A percentile compares a stretch with the other conserved stretches of the same genome.
phyloP scores from a whole-genome alignment of 2,329 filamentous ascomycete species.

The Knufia fluminis region DNA sequence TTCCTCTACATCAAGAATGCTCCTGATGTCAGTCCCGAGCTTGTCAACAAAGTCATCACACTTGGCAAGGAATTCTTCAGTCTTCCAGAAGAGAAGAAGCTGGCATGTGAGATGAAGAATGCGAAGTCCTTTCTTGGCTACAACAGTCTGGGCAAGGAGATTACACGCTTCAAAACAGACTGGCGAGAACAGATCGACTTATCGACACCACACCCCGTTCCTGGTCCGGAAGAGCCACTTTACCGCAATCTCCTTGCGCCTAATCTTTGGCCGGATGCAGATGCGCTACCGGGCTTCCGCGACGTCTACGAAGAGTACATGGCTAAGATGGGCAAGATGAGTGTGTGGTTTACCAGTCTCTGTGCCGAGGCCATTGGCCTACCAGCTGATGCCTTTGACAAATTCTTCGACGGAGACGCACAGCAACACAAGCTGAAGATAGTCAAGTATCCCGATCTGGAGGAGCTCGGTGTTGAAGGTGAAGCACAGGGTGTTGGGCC shows the following conservation, averaged over 20 bases:
- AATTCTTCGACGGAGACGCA: conserved; percentile 59
- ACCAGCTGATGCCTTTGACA: conserved; percentile 58
- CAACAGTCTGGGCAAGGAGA: conserved; percentile 45
- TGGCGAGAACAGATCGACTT: conserved; percentile 83
- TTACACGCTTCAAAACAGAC: conserved; percentile 65
- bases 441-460: conserved; percentile 70
- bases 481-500: conserved; percentile 56
- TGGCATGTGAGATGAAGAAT: conserved; percentile 63
- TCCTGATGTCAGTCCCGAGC: conserved; percentile 52
- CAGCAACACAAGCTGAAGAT: conserved; percentile 84
- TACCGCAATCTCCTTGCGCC: conserved; percentile 70
- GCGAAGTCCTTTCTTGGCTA: conserved; percentile 55
- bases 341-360: conserved; percentile 64
- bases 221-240: conserved; percentile 51
- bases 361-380: conserved; percentile 78
- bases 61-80: conserved; percentile 69
- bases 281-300: conserved; percentile 58
- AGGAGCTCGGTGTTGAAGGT: conserved; percentile 45
- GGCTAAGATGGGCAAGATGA: conserved; percentile 61
- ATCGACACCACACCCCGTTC: conserved; percentile 65
- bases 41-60: conserved; percentile 56
- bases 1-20: conserved; percentile 80
- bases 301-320: conserved; percentile 66
- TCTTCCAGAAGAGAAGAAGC: conserved; percentile 67
- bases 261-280: conserved; percentile 65